These are phyloP conservation scores for Mortierella sp. DNA, from an alignment of 371 early-diverging fungal species.

Conservation along the genomic window DNA sequence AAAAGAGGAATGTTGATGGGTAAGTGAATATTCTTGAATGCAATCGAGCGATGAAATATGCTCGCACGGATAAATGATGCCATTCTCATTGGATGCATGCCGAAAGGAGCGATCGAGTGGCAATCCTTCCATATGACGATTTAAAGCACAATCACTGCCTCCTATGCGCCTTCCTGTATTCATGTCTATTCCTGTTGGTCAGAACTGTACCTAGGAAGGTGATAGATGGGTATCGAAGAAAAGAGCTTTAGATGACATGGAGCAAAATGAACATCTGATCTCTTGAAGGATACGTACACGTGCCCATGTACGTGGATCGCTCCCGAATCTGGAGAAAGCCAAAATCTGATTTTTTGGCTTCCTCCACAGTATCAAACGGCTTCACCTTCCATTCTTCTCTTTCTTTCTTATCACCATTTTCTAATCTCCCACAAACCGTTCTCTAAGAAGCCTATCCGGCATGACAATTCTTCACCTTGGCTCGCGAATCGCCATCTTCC, in stretches of 20 bases:
- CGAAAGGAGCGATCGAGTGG: no score
- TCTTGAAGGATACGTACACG: background rate
- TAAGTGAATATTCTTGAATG: background rate
- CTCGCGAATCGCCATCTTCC: background rate
- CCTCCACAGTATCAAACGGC: background rate
- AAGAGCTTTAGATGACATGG: background rate
- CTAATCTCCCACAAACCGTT: no score
- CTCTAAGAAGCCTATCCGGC: background rate
- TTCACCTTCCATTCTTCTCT: background rate
- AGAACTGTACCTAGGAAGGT: slow-evolving; percentile 1
- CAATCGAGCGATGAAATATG: no score
- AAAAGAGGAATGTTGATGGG: background rate
- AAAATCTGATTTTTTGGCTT: background rate
- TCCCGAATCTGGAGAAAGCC: background rate
- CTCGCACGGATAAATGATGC: background rate
- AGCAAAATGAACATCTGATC: background rate
- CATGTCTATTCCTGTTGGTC: background rate
- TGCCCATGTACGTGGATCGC: background rate
- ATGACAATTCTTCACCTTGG: background rate
- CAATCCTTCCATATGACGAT: no score
- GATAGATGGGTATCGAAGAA: background rate
- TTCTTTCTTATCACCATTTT: no score
- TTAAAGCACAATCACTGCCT: no score
- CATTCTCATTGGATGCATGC: no score
- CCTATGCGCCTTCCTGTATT: background rate